These are phyloP conservation scores for Botrytis hyacinthi DNA, from an alignment of 2,329 filamentous ascomycete species.

Conservation along the genomic window DNA sequence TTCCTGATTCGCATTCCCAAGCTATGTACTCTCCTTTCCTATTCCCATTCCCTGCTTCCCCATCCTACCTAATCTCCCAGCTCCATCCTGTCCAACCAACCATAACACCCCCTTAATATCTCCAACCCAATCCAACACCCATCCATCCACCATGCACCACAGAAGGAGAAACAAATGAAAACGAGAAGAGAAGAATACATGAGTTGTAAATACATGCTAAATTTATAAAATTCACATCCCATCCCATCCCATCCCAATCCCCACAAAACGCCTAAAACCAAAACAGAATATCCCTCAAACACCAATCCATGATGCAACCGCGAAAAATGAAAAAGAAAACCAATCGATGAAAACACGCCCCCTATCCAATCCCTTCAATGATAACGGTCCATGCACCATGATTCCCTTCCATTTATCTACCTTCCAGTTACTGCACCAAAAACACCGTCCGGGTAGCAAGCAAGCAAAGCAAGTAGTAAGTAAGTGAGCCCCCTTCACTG, in stretches of 20 bases:
- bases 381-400: constrained; percentile 12
- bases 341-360: neutral
- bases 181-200: constrained; percentile 1
- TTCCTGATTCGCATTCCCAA: neutral
- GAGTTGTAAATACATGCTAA: constrained; percentile 11
- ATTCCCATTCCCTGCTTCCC: too few relatives aligned
- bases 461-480: constrained; percentile 13
- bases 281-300: neutral
- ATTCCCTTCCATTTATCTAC: constrained; percentile 12
- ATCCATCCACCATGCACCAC: neutral
- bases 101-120: neutral
- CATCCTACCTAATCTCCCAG: neutral
- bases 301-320: neutral
- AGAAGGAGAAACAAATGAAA: neutral
- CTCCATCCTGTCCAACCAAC: neutral
- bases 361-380: constrained; percentile 11
- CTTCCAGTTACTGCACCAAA: constrained; percentile 17
- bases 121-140: neutral
- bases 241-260: neutral
- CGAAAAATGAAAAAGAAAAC: neutral
- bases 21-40: neutral
- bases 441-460: constrained; percentile 12
- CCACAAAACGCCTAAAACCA: neutral
- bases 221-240: neutral
- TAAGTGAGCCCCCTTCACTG: neutral